phyloP scores from a whole-genome alignment of 805 yeast genomes.

The Candida sakaeoensis region DNA sequence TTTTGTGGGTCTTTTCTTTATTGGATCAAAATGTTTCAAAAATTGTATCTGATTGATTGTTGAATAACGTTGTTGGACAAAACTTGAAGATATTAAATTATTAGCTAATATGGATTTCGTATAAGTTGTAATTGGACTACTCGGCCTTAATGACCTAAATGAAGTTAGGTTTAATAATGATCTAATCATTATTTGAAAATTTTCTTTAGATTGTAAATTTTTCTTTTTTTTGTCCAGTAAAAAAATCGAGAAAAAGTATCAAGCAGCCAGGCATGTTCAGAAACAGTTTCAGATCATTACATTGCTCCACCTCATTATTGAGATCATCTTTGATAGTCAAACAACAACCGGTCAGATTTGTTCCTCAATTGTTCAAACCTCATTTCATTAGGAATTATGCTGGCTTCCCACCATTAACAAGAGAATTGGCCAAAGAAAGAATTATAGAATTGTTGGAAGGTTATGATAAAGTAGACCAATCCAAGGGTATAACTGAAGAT shows the following conservation, averaged over 20 bases:
- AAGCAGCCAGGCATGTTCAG: constrained; percentile 27
- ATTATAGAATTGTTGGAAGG: constrained; percentile 62
- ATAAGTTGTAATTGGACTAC: constrained; percentile 11
- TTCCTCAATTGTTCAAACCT: not conserved
- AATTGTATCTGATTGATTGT: constrained; percentile 75
- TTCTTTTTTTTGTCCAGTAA: constrained; percentile 6
- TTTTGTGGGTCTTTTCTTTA: constrained; percentile 48
- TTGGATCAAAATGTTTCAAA: constrained; percentile 52
- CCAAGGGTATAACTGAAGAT: constrained; percentile 35
- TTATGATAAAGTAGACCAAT: constrained; percentile 49
- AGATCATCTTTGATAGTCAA: constrained; percentile 9
- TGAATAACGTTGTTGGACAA: constrained; percentile 49
- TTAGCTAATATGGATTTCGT: constrained; percentile 14
- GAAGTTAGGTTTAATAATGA: constrained; percentile 12
- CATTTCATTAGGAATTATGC: constrained; percentile 43
- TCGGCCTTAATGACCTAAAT: too few species aligned
- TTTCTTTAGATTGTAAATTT: constrained; percentile 2
- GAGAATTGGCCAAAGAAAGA: constrained; percentile 60
- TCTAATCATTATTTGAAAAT: constrained; percentile 16
- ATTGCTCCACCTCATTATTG: constrained; percentile 15
- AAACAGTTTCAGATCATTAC: constrained; percentile 23
- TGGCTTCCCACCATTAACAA: constrained; percentile 56
- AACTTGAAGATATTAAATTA: constrained; percentile 11
- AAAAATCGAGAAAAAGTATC: not conserved
- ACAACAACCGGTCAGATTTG: constrained; percentile 1